These are phyloP conservation scores for Monilinia polystroma DNA, from an alignment of 2,329 filamentous ascomycete species.

Conservation along the genomic window DNA sequence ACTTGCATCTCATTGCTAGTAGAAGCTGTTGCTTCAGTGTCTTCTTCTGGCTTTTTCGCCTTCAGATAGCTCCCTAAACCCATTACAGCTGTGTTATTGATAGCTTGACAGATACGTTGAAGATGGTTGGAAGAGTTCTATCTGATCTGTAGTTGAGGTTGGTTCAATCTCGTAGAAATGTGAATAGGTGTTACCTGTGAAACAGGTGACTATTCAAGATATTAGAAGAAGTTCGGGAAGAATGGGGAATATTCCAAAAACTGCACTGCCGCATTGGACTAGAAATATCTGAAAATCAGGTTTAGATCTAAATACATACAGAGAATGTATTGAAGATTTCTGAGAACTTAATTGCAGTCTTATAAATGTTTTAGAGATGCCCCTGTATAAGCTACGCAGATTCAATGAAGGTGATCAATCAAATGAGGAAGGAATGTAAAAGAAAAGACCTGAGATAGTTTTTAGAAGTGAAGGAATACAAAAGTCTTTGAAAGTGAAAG, in stretches of 20 bases:
- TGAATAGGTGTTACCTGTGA: constrained; percentile 5
- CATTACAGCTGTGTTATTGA: constrained; percentile 47
- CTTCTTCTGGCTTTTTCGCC: constrained; percentile 46
- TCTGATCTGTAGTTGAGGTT: background rate
- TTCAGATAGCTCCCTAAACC: constrained; percentile 64
- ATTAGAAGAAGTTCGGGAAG: background rate
- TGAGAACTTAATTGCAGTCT: background rate
- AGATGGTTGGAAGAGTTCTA: background rate
- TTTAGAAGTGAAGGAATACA: background rate
- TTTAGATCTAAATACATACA: constrained; percentile 16
- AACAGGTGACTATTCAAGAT: background rate
- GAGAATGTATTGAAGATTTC: background rate
- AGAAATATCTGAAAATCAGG: background rate
- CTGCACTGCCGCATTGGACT: background rate
- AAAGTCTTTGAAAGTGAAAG: background rate
- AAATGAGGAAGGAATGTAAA: background rate
- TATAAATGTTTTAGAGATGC: background rate
- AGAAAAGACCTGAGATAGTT: background rate
- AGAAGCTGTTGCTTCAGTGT: constrained; percentile 24
- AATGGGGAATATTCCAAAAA: background rate
- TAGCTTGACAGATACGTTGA: background rate
- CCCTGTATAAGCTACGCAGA: background rate
- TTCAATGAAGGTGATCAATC: background rate
- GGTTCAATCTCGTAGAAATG: background rate
- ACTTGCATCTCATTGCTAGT: constrained; percentile 50